Evolutionary conservation across 805 yeast genomes (phyloP), one percentile per base, ranked within the genome.

Genomic region (Zygosaccharomyces bisporus): DNA sequence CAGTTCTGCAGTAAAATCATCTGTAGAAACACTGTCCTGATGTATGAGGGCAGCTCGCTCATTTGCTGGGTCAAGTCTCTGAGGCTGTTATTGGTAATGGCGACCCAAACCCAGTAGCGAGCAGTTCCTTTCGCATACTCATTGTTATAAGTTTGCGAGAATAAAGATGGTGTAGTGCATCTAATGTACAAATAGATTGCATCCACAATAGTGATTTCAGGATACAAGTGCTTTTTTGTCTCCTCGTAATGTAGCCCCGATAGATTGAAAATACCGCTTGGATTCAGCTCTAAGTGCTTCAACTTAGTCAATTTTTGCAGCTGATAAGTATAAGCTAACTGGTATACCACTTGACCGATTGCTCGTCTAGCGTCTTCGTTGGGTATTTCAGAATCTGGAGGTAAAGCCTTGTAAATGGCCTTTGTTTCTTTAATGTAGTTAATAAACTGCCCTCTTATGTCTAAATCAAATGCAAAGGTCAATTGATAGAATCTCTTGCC

Each of bases 381-480:
- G 14, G 57, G 54, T 38, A 68, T 59, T n/a, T 59, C 60, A 3
- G 50, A 34, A 17, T 58, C 64, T 4, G 51, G 43, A 7, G 63
- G 66, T 32, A 63, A 34, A 8, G 61, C 54, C 5, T 54, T 54
- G 39, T 83, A 77, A 2, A 83, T 56, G 2, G 59, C 54, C 33
- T 60, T 63, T 1, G 81, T 63, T 25, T 70, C 69, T 3, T 58
- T 53, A 6, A 71, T 56, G 55, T 55, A 61, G 2, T 66, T 52
- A 2, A 53, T 48, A 34, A 82, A 72, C 17, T 64, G 62, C 1
- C 56, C 54, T n/a, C 64, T 65, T 9, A 80, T 65, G 41, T 82
- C 78, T 41, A 87, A 57, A 62, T 90, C 98, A 63, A 76, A 77
- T 3, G 93, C 78, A 24, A 71, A 56, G 0, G 84, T 74, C 47